A percentile compares a stretch with the other conserved stretches of the same genome.
phyloP scores from a whole-genome alignment of 139 green algal species.

The Microglena sp. region DNA sequence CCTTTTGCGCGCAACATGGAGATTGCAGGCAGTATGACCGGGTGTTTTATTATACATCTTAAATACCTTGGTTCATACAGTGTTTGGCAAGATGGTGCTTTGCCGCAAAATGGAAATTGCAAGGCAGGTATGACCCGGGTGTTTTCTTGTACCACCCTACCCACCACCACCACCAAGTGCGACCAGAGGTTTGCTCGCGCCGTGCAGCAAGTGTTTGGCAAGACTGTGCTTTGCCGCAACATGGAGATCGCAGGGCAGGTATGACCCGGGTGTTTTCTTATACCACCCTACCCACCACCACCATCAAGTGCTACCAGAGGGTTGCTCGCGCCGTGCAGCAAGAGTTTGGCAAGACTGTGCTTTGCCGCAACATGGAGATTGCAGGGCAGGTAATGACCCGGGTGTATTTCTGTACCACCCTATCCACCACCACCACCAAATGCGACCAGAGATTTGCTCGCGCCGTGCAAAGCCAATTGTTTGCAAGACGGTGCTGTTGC shows the following conservation, averaged over 20 bases:
- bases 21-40: too few species aligned
- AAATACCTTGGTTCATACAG: not conserved
- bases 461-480: slow-evolving; percentile 38
- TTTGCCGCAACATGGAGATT: slow-evolving; percentile 59
- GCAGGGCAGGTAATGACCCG: slow-evolving; percentile 32
- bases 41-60: slow-evolving; percentile 1
- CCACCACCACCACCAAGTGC: too few species aligned
- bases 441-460: not conserved
- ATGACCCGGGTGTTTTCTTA: too few species aligned
- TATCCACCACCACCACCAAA: too few species aligned
- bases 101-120: not conserved
- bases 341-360: slow-evolving; percentile 67
- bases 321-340: not conserved
- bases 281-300: too few species aligned
- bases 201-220: slow-evolving; percentile 56
- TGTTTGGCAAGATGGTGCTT: not conserved
- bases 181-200: not conserved
- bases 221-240: slow-evolving; percentile 58
- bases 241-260: slow-evolving; percentile 41
- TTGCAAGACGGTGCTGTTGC: slow-evolving; percentile 61
- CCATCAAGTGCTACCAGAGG: slow-evolving; percentile 1
- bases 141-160: too few species aligned
- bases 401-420: too few species aligned
- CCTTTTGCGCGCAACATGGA: slow-evolving; percentile 55
- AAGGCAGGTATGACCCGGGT: too few species aligned